Base-by-base conservation (phyloP, 148 eudicot genomes). In the Limonium bicolor region DNA sequence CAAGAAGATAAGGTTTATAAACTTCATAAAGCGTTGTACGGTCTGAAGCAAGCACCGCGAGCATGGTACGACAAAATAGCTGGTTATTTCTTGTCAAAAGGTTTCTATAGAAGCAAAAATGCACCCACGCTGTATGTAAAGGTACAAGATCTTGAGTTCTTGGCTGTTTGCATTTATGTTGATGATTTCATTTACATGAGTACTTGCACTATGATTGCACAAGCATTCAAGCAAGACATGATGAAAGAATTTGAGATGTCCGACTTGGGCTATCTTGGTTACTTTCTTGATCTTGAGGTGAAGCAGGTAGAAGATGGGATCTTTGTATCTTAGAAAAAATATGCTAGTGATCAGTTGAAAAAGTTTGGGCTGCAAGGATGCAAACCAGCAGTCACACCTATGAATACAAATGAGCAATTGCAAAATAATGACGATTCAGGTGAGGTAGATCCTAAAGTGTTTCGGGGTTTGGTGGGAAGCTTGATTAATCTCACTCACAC, bases 171-270 rank as follows among this genome's bases (percentile, higher is more conserved):
- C 15, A 33, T 62, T 4, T 62, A 54, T 36, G 62, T 51, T 5
- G 60, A 56, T 39, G 57, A 63, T 19, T 17, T 63, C 0, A 29
- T 29, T 1, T 29, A 29, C 1, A 6, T 29, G 0, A 29, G 1
- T 12, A 29, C 32, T 12, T 29, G 0, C 7, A 7, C 1, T 6
- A 12, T 6, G 4, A 33, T 63, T 8, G 25, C 43, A 7, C 50
- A 34, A 0, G 22, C 53, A 1, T 54, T 3, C 5, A 56, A 36
- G 12, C 10, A 20, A 0, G 2, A 28, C 1, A 20, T 52, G 41
- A 26, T 50, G 2, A 33, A 26, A 17, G 31, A 15, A 1, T 58
- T 58, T 19, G 54, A 64, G 63, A 64, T 63, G 62, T 36, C 62
- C 3, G 40, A 50, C 29, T 23, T 58, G 16, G 64, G 64, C 1